Evolutionary conservation across 2,329 filamentous ascomycete genomes (phyloP), one percentile per base, ranked within the genome.

Genomic region (Didymella arachidicola): DNA sequence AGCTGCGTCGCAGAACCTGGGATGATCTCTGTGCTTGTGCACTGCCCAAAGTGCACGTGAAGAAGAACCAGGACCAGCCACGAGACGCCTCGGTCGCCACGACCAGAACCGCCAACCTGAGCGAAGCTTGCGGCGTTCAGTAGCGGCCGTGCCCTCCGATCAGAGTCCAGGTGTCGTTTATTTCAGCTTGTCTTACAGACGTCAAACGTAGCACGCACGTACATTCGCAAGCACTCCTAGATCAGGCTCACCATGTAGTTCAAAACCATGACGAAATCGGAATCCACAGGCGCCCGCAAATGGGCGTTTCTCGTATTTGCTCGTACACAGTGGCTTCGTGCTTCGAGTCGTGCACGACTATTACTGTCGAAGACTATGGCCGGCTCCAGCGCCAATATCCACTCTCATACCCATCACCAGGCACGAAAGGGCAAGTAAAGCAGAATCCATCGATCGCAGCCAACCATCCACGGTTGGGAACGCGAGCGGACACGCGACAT

Each of bases 1-100:
- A 39, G 44, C 32, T 39, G 30, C 32, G 30, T 30, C n/a, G 26
- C 8, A 18, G 25, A 53, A 41, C 22, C 30, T 44, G 48, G 19
- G 49, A 53, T 14, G 38, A 53, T 58, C 49, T 49, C 29, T 18
- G n/a, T 22, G 27, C 26, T 34, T 43, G 27, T 44, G 53, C 53
- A 49, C 53, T 38, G 53, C 53, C 53, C 53, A 56, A 49, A 22
- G 19, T 43, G 26, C 56, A 58, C 53, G 56, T 58, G 56, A 58
- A 25, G 29, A 39, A 39, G 42, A 32, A 32, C 30, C 32, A 14
- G 22, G 19, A 34, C 47, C 54, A 51, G 47, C 47, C 54, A 57
- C 49, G 38, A 47, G 42, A 30, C 49, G 27, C 49, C 50, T 26
- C 36, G 50, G 53, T 56, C 46, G 53, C 53, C 53, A 56, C 53